These are phyloP conservation scores for Lithospermum erythrorhizon DNA, from an alignment of 257 asterid genomes.

Conservation along the genomic window DNA sequence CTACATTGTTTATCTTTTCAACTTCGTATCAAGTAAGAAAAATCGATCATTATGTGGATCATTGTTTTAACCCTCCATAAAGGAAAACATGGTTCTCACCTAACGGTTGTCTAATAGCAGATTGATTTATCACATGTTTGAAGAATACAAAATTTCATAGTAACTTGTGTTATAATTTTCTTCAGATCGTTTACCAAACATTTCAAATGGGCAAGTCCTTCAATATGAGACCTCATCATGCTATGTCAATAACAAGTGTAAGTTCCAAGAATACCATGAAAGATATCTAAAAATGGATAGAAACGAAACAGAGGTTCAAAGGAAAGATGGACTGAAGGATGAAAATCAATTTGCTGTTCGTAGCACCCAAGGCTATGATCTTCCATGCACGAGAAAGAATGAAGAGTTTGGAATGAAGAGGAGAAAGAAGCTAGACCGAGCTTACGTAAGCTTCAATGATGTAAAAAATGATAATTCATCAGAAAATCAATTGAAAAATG, in stretches of 20 bases:
- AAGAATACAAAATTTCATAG: background rate
- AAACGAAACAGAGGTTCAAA: constrained; percentile 22
- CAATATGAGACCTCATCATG: constrained; percentile 62
- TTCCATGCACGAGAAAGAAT: constrained; percentile 24
- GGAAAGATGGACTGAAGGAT: constrained; percentile 36
- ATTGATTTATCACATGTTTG: background rate
- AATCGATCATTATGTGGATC: too few species aligned
- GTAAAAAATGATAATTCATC: constrained; percentile 40
- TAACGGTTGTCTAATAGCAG: background rate
- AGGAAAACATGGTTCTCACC: background rate
- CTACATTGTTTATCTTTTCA: too few species aligned
- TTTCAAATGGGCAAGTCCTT: constrained; percentile 55
- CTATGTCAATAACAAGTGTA: constrained; percentile 43
- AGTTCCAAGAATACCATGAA: constrained; percentile 42
- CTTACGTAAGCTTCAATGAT: constrained; percentile 46
- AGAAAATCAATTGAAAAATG: constrained; percentile 49
- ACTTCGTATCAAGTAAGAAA: too few species aligned
- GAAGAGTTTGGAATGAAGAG: constrained; percentile 34
- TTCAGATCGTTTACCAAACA: constrained; percentile 41
- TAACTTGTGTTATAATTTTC: background rate
- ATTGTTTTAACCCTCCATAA: too few species aligned
- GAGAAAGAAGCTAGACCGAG: constrained; percentile 44
- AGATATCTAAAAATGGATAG: constrained; percentile 38
- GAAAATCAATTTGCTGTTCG: constrained; percentile 29
- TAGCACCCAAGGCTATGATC: constrained; percentile 32